These are phyloP conservation scores for Ceratocystis huliohia DNA, from an alignment of 2,329 filamentous ascomycete species.

Conservation along the genomic window DNA sequence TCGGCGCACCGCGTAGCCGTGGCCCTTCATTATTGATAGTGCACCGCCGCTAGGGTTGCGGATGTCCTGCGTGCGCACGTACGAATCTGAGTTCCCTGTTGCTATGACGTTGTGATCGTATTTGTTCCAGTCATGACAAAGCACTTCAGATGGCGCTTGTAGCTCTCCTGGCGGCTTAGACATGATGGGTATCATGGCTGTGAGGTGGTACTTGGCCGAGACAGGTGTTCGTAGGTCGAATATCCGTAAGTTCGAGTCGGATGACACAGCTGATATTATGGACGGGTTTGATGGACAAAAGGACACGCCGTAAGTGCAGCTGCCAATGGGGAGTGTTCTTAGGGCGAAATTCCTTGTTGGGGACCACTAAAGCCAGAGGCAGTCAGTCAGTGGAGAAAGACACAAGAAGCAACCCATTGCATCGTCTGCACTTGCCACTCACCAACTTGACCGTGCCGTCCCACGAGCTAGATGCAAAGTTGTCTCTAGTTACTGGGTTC, in stretches of 20 bases:
- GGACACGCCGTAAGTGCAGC: slow-evolving; percentile 84
- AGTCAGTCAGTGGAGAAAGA: not conserved
- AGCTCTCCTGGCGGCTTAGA: slow-evolving; percentile 23
- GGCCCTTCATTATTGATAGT: slow-evolving; percentile 61
- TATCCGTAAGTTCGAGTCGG: slow-evolving; percentile 76
- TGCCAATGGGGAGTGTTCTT: slow-evolving; percentile 77
- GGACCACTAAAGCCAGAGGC: slow-evolving; percentile 50
- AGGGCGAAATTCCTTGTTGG: slow-evolving; percentile 63
- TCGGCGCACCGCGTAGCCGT: slow-evolving; percentile 79
- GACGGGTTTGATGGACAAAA: slow-evolving; percentile 82
- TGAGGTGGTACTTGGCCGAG: slow-evolving; percentile 77
- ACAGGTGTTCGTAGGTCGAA: slow-evolving; percentile 85
- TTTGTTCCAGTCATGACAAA: slow-evolving; percentile 99
- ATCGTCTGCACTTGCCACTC: slow-evolving; percentile 24
- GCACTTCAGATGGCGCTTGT: slow-evolving; percentile 60
- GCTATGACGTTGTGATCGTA: slow-evolving; percentile 77
- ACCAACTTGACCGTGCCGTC: slow-evolving; percentile 89
- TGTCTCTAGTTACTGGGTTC: slow-evolving; percentile 84
- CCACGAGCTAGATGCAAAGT: slow-evolving; percentile 85
- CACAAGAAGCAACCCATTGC: not conserved
- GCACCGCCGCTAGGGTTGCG: slow-evolving; percentile 62
- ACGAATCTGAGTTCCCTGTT: slow-evolving; percentile 75
- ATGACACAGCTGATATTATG: slow-evolving; percentile 74
- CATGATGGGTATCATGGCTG: slow-evolving; percentile 61
- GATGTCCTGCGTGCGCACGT: slow-evolving; percentile 83